Conservation (phyloP, 2,329 filamentous ascomycete species). For the Pseudopithomyces chartarum region DNA sequence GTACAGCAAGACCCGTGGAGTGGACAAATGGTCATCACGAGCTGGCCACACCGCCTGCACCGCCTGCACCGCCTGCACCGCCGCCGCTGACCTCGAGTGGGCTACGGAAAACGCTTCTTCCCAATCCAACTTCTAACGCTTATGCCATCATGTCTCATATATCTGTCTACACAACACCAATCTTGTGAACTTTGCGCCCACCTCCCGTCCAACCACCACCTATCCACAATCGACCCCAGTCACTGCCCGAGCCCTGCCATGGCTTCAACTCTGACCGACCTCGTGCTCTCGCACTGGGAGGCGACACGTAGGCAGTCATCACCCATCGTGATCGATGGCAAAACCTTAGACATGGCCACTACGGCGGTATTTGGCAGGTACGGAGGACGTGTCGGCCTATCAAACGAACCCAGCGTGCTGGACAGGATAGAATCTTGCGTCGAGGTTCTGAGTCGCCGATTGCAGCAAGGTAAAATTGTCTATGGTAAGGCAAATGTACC, state of each 20-base stretch:
- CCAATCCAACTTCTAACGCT: too few relatives aligned
- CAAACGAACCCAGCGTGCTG: constrained; percentile 4
- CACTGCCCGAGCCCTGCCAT: background rate
- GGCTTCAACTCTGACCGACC: background rate
- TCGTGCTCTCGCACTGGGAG: constrained; percentile 6
- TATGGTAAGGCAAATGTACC: constrained; percentile 14
- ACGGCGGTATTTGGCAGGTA: constrained; percentile 13
- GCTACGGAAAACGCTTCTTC: too few relatives aligned
- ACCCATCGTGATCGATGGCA: constrained; percentile 17
- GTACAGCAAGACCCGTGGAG: too few relatives aligned
- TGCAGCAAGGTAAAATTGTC: constrained; percentile 16
- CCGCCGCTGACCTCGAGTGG: too few relatives aligned
- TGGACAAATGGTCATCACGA: too few relatives aligned
- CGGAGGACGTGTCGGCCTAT: constrained; percentile 2
- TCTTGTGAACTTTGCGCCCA: too few relatives aligned
- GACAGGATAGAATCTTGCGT: constrained; percentile 19
- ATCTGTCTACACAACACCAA: too few relatives aligned
- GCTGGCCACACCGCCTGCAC: too few relatives aligned
- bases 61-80: too few relatives aligned
- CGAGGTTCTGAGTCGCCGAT: constrained; percentile 12
- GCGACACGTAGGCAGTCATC: background rate
- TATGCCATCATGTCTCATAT: too few relatives aligned
- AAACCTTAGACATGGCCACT: constrained; percentile 16
- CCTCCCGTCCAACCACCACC: too few relatives aligned
- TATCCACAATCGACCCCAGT: too few relatives aligned